phyloP scores from a whole-genome alignment of 164 flowering plant genomes.

The Saururus chinensis region DNA sequence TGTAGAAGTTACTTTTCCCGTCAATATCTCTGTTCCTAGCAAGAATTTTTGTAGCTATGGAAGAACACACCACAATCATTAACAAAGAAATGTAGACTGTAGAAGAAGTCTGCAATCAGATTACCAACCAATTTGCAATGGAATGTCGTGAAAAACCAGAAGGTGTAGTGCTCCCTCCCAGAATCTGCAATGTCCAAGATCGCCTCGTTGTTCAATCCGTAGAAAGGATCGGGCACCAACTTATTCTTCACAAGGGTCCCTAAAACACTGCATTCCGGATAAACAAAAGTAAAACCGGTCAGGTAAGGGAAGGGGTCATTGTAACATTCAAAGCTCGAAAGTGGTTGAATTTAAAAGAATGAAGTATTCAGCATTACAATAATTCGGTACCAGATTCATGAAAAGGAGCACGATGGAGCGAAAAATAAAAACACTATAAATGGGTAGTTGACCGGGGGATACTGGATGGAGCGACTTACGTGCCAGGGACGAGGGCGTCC shows the following conservation, averaged over 20 bases:
- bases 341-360: no score
- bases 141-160: slow-evolving; percentile 91
- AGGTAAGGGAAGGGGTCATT: no score
- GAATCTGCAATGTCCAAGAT: slow-evolving; percentile 91
- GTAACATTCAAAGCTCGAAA: background rate
- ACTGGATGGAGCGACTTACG: slow-evolving; percentile 41
- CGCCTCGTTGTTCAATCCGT: slow-evolving; percentile 73
- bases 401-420: no score
- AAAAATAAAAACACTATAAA: no score
- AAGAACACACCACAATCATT: no score
- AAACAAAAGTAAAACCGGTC: no score
- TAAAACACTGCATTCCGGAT: slow-evolving; percentile 50
- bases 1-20: no score
- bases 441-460: no score
- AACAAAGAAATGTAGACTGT: background rate
- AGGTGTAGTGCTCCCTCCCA: slow-evolving; percentile 90
- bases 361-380: background rate
- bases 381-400: no score
- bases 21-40: no score
- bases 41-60: background rate
- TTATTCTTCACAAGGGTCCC: slow-evolving; percentile 83
- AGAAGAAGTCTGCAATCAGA: background rate
- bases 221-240: slow-evolving; percentile 86
- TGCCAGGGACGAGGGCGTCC: slow-evolving; percentile 88
- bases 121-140: slow-evolving; percentile 54